These are phyloP conservation scores for Colletotrichum zoysiae DNA, from an alignment of 2,329 filamentous ascomycete species.

Conservation along the genomic window DNA sequence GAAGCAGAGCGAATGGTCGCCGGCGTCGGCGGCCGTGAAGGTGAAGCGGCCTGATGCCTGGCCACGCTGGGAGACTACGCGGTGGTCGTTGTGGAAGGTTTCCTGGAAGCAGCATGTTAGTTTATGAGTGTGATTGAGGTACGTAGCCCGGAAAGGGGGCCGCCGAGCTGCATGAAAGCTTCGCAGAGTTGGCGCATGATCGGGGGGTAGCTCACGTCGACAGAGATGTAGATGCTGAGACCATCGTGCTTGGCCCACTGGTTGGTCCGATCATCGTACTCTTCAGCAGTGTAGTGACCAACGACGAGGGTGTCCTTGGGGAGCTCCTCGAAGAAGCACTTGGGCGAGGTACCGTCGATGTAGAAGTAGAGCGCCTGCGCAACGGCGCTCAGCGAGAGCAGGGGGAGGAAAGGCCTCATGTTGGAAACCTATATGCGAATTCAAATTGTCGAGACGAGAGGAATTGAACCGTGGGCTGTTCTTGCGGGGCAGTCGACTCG, in stretches of 20 bases:
- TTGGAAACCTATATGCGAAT: constrained; percentile 42
- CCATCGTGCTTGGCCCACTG: constrained; percentile 80
- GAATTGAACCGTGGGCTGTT: background rate
- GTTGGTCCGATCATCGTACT: constrained; percentile 79
- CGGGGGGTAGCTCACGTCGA: constrained; percentile 71
- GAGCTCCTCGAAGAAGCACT: constrained; percentile 98
- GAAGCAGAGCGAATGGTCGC: constrained; percentile 96
- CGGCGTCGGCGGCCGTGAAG: constrained; percentile 93
- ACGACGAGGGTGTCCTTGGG: constrained; percentile 98
- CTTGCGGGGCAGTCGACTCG: background rate
- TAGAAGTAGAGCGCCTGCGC: constrained; percentile 95
- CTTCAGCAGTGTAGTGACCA: constrained; percentile 89
- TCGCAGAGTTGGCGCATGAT: constrained; percentile 1
- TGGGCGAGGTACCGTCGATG: constrained; percentile 85
- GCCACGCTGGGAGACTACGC: constrained; percentile 90
- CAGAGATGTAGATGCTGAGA: constrained; percentile 88
- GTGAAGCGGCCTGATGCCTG: constrained; percentile 85
- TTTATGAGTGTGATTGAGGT: constrained; percentile 25
- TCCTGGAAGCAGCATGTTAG: constrained; percentile 66
- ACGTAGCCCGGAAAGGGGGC: background rate
- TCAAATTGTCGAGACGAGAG: background rate
- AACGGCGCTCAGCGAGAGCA: constrained; percentile 73
- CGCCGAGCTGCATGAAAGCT: background rate
- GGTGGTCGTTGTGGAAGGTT: constrained; percentile 97
- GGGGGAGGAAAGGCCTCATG: constrained; percentile 73